Conservation (phyloP, 129 eudicot genomes). For the Gnaphalium uliginosum region DNA sequence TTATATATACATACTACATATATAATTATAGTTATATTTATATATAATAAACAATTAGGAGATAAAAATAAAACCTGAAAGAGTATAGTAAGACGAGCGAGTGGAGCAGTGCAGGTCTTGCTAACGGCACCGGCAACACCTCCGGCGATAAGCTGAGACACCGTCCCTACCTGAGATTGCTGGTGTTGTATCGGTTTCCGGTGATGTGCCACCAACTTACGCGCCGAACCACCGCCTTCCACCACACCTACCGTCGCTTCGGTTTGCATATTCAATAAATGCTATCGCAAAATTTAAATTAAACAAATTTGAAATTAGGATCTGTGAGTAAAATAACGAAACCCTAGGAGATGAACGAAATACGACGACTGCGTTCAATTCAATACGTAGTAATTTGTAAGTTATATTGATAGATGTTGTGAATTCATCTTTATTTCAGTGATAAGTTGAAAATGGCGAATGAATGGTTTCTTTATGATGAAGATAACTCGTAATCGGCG, state of each 20-base stretch:
- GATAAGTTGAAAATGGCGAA: conserved; percentile 10
- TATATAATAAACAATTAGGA: background rate
- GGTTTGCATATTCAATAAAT: conserved; percentile 65
- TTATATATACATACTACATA: background rate
- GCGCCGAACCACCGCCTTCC: conserved; percentile 55
- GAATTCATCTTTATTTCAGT: background rate
- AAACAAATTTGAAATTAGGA: conserved; percentile 9
- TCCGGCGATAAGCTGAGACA: conserved; percentile 81
- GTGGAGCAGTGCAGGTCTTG: conserved; percentile 97
- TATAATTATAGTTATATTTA: too few species aligned
- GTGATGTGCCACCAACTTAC: conserved; percentile 48
- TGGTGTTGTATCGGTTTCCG: conserved; percentile 44
- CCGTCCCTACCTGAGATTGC: conserved; percentile 72
- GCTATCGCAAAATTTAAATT: background rate
- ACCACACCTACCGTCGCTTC: conserved; percentile 81
- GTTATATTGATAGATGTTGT: background rate
- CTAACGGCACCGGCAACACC: conserved; percentile 97
- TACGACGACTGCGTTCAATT: background rate
- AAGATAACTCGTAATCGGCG: conserved; percentile 26
- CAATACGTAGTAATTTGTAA: background rate
- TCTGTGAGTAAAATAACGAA: conserved; percentile 22
- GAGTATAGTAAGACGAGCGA: conserved; percentile 89
- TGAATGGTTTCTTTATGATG: conserved; percentile 17
- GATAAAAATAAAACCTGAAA: conserved; percentile 58
- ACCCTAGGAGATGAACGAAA: conserved; percentile 24